Evolutionary conservation across 495 filamentous ascomycete species (phyloP).

Genomic region (Aspergillus avenaceus): DNA sequence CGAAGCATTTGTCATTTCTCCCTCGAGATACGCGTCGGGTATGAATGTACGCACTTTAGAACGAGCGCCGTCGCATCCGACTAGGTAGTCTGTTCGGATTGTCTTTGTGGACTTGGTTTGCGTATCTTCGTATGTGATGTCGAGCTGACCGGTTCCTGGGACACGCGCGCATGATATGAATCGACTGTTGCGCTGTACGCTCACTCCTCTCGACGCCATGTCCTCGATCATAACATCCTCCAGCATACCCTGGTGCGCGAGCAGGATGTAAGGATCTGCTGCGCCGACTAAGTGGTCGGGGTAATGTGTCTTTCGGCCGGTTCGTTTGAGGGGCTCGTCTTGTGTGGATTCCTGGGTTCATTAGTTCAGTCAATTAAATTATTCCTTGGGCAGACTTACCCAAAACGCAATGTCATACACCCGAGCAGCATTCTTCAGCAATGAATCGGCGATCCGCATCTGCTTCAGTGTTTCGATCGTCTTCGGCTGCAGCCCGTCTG

Average conservation of each 20-base stretch:
- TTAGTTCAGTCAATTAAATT: slow-evolving; percentile 1
- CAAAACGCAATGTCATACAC: slow-evolving; percentile 72
- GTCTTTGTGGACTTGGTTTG: slow-evolving; percentile 7
- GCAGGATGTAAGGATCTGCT: slow-evolving; percentile 64
- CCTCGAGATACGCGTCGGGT: slow-evolving; percentile 56
- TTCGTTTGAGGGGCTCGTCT: slow-evolving; percentile 51
- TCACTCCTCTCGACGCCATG: slow-evolving; percentile 51
- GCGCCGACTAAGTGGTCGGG: slow-evolving; percentile 66
- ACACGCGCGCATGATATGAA: slow-evolving; percentile 49
- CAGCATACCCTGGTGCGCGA: slow-evolving; percentile 72
- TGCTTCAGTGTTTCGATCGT: slow-evolving; percentile 72
- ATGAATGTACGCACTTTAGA: slow-evolving; percentile 29
- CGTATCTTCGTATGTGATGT: slow-evolving; percentile 23
- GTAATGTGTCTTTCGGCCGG: slow-evolving; percentile 66
- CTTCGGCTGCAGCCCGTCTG: slow-evolving; percentile 75
- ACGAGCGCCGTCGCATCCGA: slow-evolving; percentile 31
- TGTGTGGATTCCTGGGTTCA: slow-evolving; percentile 50
- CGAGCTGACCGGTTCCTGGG: slow-evolving; percentile 18
- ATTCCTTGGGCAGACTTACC: slow-evolving; percentile 28
- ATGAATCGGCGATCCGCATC: slow-evolving; percentile 59
- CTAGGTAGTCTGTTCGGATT: slow-evolving; percentile 23
- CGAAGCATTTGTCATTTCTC: slow-evolving; percentile 58
- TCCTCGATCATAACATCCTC: slow-evolving; percentile 65
- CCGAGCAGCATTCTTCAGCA: slow-evolving; percentile 58
- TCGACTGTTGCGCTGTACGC: slow-evolving; percentile 51